Base-by-base conservation (phyloP, 305 asterid genomes). In the Striga hermonthica region DNA sequence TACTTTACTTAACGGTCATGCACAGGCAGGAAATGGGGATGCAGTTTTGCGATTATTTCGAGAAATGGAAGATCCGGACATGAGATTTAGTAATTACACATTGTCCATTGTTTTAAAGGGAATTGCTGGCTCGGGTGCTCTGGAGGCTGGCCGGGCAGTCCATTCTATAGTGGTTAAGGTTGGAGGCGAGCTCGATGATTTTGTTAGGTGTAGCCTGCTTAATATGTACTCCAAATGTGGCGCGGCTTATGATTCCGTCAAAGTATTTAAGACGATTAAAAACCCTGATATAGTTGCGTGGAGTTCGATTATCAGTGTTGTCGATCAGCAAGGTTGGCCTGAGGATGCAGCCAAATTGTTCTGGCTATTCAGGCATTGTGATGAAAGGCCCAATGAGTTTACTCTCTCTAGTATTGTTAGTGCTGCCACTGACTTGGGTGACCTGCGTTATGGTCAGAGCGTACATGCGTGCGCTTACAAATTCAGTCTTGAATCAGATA, bases 141-240 rank as follows among this genome's bases (percentile, higher is more conserved):
- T 82, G 57, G 73, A 72, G 76, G 75, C 74, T 47, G 96, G 98
- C 10, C 85, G 67, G 77, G 82, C 74, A 50, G 72, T 91, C 56
- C 98, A 91, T 76, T 81, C 96, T 0, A 73, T 84, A 67, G 80
- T 79, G 68, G 77, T 83, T 76, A 89, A 85, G 80, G 66, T 75
- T 38, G 90, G 90, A 55, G 65, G 83, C 16, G 86, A 82, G 59
- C 40, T 66, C 9, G 95, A 89, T 83, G 86, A 89, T 75, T 85
- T 83, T 74, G 84, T 87, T 15, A 77, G 87, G 59, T 83, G 95
- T 70, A 73, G 90, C 72, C 81, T 91, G 59, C 83, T 89, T 44
- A 90, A 85, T 78, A 83, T 91, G 96, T 91, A 91, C 71, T 82
- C 95, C 0, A 87, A 86, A 77, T 83, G 94, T 67, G 94, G 88